Base-by-base conservation (phyloP, 1,139 yeast species). In the Hyphopichia fennica region DNA sequence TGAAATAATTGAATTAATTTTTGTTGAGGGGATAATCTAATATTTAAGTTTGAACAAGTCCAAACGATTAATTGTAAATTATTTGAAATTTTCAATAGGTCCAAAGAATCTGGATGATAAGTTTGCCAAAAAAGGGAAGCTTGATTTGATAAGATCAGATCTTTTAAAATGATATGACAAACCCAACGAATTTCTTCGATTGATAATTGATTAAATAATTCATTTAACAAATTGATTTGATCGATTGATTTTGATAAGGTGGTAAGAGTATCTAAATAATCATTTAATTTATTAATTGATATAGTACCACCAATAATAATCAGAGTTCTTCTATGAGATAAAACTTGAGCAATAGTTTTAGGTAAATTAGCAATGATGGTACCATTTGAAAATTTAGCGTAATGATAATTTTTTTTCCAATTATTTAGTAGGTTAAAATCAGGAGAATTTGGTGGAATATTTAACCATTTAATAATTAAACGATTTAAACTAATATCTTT, bases 71-170 rank as follows among this genome's bases (percentile, higher is more conserved):
- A 67, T 44, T 79, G 70, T 39, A 91, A 62, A 51, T 81, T 81
- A 43, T 82, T 81, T n/a, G 91, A 86, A 8, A 86, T 80, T 44
- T 81, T 80, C 48, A 75, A 80, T 22, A 87, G 73, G 1, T 75
- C 73, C 13, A 74, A 68, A 0, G 95, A 95, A 58, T 88, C 91
- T 0, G 91, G 91, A 56, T 90, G 96, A 90, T 95, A 89, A 28
- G 67, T 56, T n/a, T 63, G 56, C 36, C 89, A 66, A 45, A 89
- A 71, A n/a, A 72, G 65, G 40, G 75, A 70, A 51, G 87, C 95
- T 43, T 83, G 75, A 13, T 81, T 75, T 2, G 82, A 79, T 23
- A 87, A 62, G 14, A 81, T 67, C 42, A 81, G 72, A 43, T 72
- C 72, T 50, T 85, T 82, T 34, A 91, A 61, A 5, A 90, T 62